Percentiles rank a stretch among this genome's conserved stretches.
These are phyloP conservation scores for Beauveria brongniartii DNA, from an alignment of 2,329 filamentous ascomycete species.

Conservation along the genomic window DNA sequence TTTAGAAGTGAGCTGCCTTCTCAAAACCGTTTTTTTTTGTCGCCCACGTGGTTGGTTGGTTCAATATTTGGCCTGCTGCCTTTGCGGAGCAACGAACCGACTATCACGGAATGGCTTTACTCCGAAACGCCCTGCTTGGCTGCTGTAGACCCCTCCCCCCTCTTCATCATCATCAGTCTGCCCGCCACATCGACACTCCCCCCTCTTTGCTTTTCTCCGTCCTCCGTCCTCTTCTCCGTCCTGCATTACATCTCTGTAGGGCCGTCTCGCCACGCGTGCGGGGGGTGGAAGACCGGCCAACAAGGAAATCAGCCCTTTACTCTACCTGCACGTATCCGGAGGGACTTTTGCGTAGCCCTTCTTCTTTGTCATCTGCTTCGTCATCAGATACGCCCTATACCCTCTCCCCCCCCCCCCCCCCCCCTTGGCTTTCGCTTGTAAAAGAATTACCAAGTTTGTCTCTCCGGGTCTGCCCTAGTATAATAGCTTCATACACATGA, in stretches of 20 bases:
- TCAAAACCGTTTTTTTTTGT: no score
- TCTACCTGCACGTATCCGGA: neutral
- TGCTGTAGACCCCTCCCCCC: neutral
- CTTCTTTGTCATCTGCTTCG: slow-evolving; percentile 7
- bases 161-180: neutral
- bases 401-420: neutral
- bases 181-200: neutral
- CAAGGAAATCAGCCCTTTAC: no score
- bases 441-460: neutral
- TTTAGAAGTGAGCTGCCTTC: no score
- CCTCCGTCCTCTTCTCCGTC: neutral
- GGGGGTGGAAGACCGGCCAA: neutral
- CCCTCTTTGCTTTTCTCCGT: neutral
- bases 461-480: neutral
- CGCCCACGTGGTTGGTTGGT: no score
- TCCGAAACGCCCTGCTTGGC: neutral
- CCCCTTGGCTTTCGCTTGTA: neutral
- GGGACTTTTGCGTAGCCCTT: neutral
- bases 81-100: neutral
- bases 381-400: slow-evolving; percentile 2
- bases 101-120: neutral
- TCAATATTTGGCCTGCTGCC: no score
- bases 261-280: neutral
- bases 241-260: neutral
- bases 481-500: no score